Percentiles rank a stretch among this genome's conserved stretches.
Conservation (phyloP, 805 yeast species). For the Sugiyamaella qingdaonensis region DNA sequence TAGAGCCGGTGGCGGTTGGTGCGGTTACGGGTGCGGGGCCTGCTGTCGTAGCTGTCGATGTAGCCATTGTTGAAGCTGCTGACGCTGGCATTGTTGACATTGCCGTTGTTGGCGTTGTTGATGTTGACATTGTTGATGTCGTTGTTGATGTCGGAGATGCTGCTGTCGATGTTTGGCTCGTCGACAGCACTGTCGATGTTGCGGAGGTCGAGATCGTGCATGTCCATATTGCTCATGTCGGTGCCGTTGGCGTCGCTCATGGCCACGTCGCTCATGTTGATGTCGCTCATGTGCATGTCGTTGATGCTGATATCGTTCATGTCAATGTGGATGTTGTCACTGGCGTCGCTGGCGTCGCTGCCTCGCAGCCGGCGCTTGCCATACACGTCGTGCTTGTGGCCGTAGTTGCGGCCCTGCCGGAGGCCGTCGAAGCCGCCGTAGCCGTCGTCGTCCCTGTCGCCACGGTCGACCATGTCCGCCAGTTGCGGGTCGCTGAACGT, state of each 20-base stretch:
- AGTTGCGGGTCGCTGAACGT: not conserved
- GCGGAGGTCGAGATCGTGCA: not conserved
- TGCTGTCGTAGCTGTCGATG: conserved; percentile 2
- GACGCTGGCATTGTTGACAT: no score
- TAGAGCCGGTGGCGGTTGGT: not conserved
- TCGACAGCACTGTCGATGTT: not conserved
- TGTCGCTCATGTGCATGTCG: no score
- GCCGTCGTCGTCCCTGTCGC: not conserved
- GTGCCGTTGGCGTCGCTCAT: no score
- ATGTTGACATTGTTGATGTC: conserved; percentile 3
- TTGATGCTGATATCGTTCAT: no score
- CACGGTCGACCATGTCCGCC: not conserved
- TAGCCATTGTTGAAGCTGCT: no score
- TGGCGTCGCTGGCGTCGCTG: no score
- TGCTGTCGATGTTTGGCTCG: not conserved
- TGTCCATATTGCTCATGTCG: no score
- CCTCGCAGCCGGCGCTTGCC: not conserved
- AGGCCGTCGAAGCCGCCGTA: not conserved
- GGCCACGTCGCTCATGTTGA: no score
- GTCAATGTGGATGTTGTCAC: no score
- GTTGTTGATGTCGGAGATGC: not conserved
- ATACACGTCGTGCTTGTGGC: not conserved
- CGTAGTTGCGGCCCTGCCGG: not conserved
- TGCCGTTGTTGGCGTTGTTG: no score
- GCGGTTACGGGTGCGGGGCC: not conserved